phyloP scores from a whole-genome alignment of 257 asterid genomes.

The Coffea canephora region DNA sequence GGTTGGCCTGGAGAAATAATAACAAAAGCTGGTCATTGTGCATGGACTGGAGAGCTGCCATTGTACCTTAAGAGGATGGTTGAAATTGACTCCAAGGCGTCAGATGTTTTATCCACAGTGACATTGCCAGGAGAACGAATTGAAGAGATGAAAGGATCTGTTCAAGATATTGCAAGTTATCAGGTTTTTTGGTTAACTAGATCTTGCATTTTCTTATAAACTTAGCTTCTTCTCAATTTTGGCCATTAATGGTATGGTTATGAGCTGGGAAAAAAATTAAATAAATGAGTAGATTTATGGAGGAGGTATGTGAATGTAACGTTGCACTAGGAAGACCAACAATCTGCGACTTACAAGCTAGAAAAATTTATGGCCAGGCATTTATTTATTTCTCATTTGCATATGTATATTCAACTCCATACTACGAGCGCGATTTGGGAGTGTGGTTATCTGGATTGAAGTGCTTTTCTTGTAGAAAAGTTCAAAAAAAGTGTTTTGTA shows the following conservation, averaged over 20 bases:
- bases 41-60: constrained; percentile 74
- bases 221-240: background rate
- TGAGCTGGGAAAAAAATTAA: background rate
- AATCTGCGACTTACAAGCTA: background rate
- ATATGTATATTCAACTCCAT: background rate
- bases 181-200: constrained; percentile 48
- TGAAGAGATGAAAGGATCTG: constrained; percentile 51
- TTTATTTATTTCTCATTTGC: background rate
- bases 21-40: constrained; percentile 35
- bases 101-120: constrained; percentile 36
- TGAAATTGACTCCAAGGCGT: constrained; percentile 26
- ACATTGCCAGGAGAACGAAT: constrained; percentile 36
- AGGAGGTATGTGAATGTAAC: background rate
- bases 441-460: too few relatives aligned
- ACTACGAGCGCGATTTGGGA: background rate
- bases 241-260: background rate
- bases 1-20: constrained; percentile 77
- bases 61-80: constrained; percentile 38
- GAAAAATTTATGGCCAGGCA: background rate
- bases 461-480: too few relatives aligned
- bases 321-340: background rate
- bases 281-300: background rate
- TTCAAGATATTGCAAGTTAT: constrained; percentile 80
- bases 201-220: background rate
- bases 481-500: too few relatives aligned